Evolutionary conservation across 208 protist species (phyloP).

Genomic region (Trypanosoma boissoni): DNA sequence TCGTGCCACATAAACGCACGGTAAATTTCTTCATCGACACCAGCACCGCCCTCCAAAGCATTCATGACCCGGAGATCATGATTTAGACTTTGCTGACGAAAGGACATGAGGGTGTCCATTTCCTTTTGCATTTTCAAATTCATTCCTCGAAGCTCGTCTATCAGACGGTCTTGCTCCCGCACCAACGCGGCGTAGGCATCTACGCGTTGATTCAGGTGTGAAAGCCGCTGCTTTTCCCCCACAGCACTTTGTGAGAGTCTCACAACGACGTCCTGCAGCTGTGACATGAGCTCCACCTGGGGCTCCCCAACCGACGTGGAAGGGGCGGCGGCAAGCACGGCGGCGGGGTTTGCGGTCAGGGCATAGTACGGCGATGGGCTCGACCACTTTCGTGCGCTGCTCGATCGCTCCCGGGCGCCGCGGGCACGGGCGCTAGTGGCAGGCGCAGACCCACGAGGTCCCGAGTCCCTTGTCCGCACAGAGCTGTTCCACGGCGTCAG

Average conservation of each 20-base stretch:
- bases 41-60: conserved; percentile 12
- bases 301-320: conserved; percentile 8
- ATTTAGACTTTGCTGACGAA: conserved; percentile 36
- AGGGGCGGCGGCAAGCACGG: conserved; percentile 5
- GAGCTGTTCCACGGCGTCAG: conserved; percentile 29
- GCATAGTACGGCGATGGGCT: neutral
- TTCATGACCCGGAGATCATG: conserved; percentile 21
- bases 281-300: conserved; percentile 27
- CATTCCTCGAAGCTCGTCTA: conserved; percentile 32
- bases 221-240: conserved; percentile 30
- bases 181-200: conserved; percentile 32
- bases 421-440: neutral
- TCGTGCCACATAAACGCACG: conserved; percentile 22
- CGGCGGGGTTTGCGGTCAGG: neutral
- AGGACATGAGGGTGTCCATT: conserved; percentile 20
- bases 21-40: conserved; percentile 23
- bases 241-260: conserved; percentile 36
- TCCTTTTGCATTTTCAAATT: conserved; percentile 33
- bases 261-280: conserved; percentile 50
- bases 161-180: conserved; percentile 44
- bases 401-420: neutral
- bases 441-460: neutral
- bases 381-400: neutral
- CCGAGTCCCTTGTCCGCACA: conserved; percentile 8
- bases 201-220: conserved; percentile 31